Evolutionary conservation across 2,329 filamentous ascomycete species (phyloP).

Genomic region (Cryphonectria japonica): DNA sequence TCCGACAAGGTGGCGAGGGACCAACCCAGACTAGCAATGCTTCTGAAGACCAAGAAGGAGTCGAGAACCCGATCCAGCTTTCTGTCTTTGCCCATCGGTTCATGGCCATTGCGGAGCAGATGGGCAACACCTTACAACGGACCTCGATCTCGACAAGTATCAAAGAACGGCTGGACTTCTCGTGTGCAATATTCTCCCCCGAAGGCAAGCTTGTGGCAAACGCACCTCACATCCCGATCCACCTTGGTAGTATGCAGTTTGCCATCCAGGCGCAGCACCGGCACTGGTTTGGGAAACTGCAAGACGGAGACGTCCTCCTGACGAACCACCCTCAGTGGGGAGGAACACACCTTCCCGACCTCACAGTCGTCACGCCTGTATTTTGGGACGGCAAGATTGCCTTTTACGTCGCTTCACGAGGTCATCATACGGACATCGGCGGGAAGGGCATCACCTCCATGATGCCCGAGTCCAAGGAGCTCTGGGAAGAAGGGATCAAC

Average conservation of each 20-base stretch:
- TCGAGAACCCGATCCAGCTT: constrained; percentile 52
- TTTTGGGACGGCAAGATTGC: constrained; percentile 39
- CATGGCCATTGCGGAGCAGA: constrained; percentile 63
- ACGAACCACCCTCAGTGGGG: constrained; percentile 46
- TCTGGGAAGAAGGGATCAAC: constrained; percentile 50
- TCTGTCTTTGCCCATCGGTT: constrained; percentile 60
- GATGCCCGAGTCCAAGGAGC: constrained; percentile 45
- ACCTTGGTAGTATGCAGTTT: constrained; percentile 48
- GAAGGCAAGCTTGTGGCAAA: constrained; percentile 47
- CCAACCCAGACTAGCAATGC: no score
- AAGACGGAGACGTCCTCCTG: constrained; percentile 45
- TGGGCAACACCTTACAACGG: constrained; percentile 60
- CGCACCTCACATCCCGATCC: constrained; percentile 46
- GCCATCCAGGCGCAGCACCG: constrained; percentile 45
- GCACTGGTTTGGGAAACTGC: constrained; percentile 39
- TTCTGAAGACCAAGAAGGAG: neutral
- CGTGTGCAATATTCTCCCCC: constrained; percentile 47
- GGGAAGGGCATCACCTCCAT: constrained; percentile 45
- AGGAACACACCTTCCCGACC: constrained; percentile 45
- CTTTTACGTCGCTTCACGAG: constrained; percentile 45
- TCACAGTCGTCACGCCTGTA: constrained; percentile 47
- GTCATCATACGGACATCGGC: constrained; percentile 45
- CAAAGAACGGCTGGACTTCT: constrained; percentile 48
- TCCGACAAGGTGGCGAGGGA: neutral
- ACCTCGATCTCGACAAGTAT: constrained; percentile 57